Evolutionary conservation across 805 yeast genomes (phyloP).

Genomic region (Isabelozyma pseudorhagii): DNA sequence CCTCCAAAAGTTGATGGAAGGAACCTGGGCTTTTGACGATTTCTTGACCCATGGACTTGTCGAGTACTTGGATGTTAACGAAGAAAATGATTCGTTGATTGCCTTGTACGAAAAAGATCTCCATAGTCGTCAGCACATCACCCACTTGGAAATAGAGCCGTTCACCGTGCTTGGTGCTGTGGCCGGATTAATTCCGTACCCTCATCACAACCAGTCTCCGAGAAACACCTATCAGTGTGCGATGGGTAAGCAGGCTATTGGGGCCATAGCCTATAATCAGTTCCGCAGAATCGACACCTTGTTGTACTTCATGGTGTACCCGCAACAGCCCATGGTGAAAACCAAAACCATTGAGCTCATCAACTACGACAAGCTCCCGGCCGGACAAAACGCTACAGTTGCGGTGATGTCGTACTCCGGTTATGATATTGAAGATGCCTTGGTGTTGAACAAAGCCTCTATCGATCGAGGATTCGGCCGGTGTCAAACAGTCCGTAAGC

Average conservation of each 20-base stretch:
- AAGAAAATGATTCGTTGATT: conserved; percentile 90
- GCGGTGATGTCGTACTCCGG: conserved; percentile 99
- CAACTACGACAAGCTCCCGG: conserved; percentile 93
- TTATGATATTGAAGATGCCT: conserved; percentile 98
- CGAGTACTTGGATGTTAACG: conserved; percentile 95
- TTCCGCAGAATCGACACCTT: conserved; percentile 93
- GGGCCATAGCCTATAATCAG: conserved; percentile 97
- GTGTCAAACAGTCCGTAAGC: conserved; percentile 92
- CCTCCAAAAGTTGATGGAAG: conserved; percentile 56
- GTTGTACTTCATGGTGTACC: conserved; percentile 94
- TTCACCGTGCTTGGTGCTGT: conserved; percentile 91
- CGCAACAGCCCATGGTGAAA: conserved; percentile 99
- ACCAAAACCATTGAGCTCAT: conserved; percentile 94
- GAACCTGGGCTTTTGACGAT: conserved; percentile 86
- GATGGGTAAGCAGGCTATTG: conserved; percentile 99
- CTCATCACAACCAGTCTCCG: conserved; percentile 90
- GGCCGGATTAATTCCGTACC: conserved; percentile 89
- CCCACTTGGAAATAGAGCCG: conserved; percentile 95
- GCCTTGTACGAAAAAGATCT: conserved; percentile 74
- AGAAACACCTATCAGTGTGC: conserved; percentile 93
- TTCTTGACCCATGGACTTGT: conserved; percentile 83
- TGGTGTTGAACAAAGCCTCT: conserved; percentile 89
- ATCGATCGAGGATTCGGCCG: conserved; percentile 97
- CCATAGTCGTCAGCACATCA: conserved; percentile 49
- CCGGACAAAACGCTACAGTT: conserved; percentile 98